phyloP scores from a whole-genome alignment of 176 grass and related monocot species.

The Carex cristatella region DNA sequence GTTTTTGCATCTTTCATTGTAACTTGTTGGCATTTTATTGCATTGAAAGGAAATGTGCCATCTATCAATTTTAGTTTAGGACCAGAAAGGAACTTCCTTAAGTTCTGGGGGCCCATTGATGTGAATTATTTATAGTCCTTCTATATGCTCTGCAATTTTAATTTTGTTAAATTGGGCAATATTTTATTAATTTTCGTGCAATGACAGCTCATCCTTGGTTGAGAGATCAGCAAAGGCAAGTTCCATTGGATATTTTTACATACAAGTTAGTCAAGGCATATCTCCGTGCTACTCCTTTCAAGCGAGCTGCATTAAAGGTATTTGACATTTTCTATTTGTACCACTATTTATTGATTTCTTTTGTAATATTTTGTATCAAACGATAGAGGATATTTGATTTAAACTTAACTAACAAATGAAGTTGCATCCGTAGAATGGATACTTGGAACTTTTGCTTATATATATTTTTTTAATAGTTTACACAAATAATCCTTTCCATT shows the following conservation, averaged over 20 bases:
- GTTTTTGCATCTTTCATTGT: background rate
- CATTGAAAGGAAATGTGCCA: background rate
- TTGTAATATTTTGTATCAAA: background rate
- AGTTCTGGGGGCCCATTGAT: background rate
- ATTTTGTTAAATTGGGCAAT: background rate
- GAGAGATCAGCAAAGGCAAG: constrained; percentile 50
- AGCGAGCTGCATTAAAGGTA: constrained; percentile 93
- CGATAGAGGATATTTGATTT: background rate
- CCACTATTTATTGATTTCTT: background rate
- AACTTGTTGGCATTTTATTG: background rate
- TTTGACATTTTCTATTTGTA: constrained; percentile 9
- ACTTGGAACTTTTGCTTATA: background rate
- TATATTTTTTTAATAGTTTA: background rate
- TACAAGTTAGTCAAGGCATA: constrained; percentile 79
- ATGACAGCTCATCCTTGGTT: constrained; percentile 84
- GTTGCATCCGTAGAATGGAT: background rate
- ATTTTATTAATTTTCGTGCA: background rate
- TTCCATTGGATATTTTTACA: constrained; percentile 79
- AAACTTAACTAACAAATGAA: background rate
- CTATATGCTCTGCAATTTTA: background rate
- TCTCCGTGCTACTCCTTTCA: constrained; percentile 77
- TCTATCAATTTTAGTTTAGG: constrained; percentile 12
- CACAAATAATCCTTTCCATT: background rate
- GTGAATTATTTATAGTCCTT: background rate
- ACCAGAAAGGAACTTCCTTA: constrained; percentile 11